Conservation (phyloP, 441 rosid genomes). For the Brassica balearica region DNA sequence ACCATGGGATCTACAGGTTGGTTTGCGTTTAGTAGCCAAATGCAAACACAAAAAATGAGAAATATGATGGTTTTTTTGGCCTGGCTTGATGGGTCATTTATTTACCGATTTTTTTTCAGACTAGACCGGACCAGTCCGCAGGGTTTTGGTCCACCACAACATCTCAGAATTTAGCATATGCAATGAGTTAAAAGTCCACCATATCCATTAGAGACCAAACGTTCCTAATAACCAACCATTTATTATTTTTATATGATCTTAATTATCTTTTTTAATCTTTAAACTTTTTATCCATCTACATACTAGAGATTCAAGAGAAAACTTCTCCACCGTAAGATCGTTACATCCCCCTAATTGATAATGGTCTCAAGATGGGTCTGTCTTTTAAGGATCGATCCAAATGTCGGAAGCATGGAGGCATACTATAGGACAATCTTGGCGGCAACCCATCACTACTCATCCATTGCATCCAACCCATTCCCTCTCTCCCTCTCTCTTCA, state of each 20-base stretch:
- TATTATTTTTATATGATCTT: not conserved
- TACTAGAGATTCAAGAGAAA: slow-evolving; percentile 23
- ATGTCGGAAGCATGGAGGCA: slow-evolving; percentile 93
- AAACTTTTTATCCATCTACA: slow-evolving; percentile 7
- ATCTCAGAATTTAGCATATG: not conserved
- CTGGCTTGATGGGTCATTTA: not conserved
- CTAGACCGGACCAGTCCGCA: not conserved
- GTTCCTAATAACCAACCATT: not conserved
- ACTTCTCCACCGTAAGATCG: slow-evolving; percentile 29
- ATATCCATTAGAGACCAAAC: not conserved
- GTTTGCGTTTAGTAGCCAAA: not conserved
- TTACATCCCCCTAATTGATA: slow-evolving; percentile 26
- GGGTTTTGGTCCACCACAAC: not conserved
- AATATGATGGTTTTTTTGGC: not conserved
- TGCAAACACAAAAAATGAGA: not conserved
- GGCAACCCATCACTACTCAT: slow-evolving; percentile 60
- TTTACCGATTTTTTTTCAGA: not conserved
- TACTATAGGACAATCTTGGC: slow-evolving; percentile 59
- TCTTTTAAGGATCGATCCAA: slow-evolving; percentile 61
- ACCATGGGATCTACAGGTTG: not conserved
- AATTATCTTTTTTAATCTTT: not conserved
- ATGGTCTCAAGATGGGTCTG: slow-evolving; percentile 47
- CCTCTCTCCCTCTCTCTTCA: not conserved
- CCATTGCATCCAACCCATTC: slow-evolving; percentile 32
- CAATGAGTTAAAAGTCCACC: slow-evolving; percentile 1